phyloP scores from a whole-genome alignment of 768 basidiomycete species.

The Tulasnella sp. region DNA sequence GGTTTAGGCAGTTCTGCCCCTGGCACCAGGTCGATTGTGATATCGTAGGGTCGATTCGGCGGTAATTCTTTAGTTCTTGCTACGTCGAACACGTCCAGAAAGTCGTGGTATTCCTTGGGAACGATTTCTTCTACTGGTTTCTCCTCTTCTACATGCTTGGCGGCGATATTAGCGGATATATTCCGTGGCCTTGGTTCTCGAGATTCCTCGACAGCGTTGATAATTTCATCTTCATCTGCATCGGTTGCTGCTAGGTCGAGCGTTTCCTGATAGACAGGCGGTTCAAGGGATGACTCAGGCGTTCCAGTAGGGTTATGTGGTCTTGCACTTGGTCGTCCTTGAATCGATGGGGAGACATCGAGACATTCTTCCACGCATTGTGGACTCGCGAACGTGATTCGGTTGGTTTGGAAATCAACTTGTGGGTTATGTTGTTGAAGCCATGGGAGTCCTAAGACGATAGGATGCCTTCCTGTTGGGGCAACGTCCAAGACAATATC shows the following conservation, averaged over 20 bases:
- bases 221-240: neutral
- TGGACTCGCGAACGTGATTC: neutral
- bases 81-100: slow-evolving; percentile 37
- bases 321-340: neutral
- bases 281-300: neutral
- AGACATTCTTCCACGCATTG: neutral
- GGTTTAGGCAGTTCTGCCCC: slow-evolving; percentile 34
- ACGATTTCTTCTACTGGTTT: slow-evolving; percentile 20
- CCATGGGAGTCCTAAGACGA: slow-evolving; percentile 13
- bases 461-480: neutral
- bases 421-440: neutral
- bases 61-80: slow-evolving; percentile 38
- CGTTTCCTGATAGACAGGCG: too few species aligned
- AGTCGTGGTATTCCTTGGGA: slow-evolving; percentile 38
- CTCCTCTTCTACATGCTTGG: neutral
- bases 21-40: slow-evolving; percentile 39
- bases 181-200: neutral
- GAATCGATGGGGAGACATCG: neutral
- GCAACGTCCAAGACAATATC: slow-evolving; percentile 3
- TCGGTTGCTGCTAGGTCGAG: neutral
- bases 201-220: neutral
- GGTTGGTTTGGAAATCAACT: neutral
- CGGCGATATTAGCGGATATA: neutral
- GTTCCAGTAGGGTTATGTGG: neutral
- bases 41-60: slow-evolving; percentile 41